Conservation (phyloP, 176 grass and related monocot species). For the Stipa capillata region DNA sequence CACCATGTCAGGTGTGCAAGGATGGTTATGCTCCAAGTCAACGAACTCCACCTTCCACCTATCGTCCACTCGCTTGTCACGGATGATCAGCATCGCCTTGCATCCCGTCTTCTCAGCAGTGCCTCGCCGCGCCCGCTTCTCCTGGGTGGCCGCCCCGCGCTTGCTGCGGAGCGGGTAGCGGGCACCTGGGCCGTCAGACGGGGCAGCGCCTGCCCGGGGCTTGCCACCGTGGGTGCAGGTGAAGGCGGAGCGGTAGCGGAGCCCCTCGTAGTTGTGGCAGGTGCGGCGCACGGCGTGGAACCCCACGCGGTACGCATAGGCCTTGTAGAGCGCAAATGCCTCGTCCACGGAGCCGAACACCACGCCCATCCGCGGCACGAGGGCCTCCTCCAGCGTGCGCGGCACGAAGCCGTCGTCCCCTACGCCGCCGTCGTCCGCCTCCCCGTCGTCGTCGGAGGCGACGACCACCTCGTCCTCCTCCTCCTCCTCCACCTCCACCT, state of each 20-base stretch:
- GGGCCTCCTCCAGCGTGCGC: constrained; percentile 44
- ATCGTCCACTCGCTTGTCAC: constrained; percentile 41
- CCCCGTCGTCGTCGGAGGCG: constrained; percentile 18
- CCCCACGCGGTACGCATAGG: constrained; percentile 61
- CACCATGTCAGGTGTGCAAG: constrained; percentile 71
- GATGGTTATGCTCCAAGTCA: constrained; percentile 75
- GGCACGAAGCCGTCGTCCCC: constrained; percentile 17
- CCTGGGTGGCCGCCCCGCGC: neutral
- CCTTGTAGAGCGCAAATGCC: constrained; percentile 76
- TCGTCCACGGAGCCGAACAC: constrained; percentile 69
- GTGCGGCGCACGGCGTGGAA: constrained; percentile 65
- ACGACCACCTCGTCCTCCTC: constrained; percentile 27
- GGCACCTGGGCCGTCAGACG: neutral
- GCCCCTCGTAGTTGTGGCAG: constrained; percentile 74
- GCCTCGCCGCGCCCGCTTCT: constrained; percentile 29
- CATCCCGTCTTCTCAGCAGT: constrained; percentile 57
- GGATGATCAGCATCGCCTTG: constrained; percentile 57
- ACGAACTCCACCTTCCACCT: constrained; percentile 73
- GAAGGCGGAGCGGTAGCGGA: constrained; percentile 76
- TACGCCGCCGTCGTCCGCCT: neutral
- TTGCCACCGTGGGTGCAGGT: constrained; percentile 58
- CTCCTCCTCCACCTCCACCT: constrained; percentile 15
- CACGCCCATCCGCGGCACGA: constrained; percentile 41
- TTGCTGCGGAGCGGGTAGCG: constrained; percentile 38
- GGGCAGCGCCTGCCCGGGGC: neutral